Percentiles rank a stretch among this genome's conserved stretches.
Conservation (phyloP, 169 alveolate genomes). For the Toxoplasma gondii region DNA sequence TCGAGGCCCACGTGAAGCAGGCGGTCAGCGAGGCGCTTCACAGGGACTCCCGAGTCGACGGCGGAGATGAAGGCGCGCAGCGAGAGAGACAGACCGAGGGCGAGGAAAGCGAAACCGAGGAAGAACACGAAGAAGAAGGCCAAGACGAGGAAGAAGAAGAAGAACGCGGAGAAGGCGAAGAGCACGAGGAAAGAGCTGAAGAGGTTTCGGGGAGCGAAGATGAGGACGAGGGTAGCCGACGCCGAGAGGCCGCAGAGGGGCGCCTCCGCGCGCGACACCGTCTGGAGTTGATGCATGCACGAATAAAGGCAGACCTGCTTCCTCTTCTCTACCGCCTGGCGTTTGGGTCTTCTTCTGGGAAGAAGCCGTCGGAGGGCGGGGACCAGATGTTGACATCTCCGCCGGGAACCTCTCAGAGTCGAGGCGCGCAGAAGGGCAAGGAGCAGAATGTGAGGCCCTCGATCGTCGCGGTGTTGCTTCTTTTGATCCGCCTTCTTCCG, state of each 20-base stretch:
- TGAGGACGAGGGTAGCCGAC: neutral
- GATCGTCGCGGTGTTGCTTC: conserved; percentile 54
- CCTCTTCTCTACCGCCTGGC: conserved; percentile 63
- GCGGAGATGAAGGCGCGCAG: neutral
- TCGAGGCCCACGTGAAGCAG: neutral
- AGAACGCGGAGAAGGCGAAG: no score
- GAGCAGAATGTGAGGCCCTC: neutral
- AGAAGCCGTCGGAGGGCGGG: neutral
- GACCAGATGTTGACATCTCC: neutral
- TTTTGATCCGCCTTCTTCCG: conserved; percentile 59
- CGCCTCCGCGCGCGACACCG: neutral
- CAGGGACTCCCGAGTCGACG: neutral
- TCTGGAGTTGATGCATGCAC: conserved; percentile 10
- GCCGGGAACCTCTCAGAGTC: conserved; percentile 25
- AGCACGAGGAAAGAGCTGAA: neutral
- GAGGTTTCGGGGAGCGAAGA: neutral
- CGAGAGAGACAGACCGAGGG: no score
- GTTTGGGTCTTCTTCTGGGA: neutral
- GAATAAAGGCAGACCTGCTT: conserved; percentile 26
- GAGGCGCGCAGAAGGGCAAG: conserved; percentile 13
- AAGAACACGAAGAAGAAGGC: no score
- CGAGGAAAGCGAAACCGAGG: no score
- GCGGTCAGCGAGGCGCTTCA: neutral
- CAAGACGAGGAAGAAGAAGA: no score
- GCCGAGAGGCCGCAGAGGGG: neutral